These are phyloP conservation scores for Tetrapyrgos nigripes DNA, from an alignment of 1,284 basidiomycete species.

Conservation along the genomic window DNA sequence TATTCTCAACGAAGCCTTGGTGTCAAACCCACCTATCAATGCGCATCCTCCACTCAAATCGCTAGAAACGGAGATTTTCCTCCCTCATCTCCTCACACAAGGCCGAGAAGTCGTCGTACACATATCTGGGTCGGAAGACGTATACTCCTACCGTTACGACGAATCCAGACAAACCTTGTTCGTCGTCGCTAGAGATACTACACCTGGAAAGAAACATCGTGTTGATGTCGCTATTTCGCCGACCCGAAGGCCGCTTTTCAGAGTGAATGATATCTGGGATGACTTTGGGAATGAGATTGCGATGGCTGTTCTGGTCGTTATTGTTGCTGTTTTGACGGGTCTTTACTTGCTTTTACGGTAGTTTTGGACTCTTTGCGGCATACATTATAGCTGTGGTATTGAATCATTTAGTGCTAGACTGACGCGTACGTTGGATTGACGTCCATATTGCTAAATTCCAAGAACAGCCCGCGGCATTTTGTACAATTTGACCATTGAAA, in stretches of 20 bases:
- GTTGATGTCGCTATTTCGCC: conserved; percentile 60
- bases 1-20: conserved; percentile 12
- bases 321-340: background rate
- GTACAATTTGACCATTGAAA: too few species aligned
- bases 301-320: background rate
- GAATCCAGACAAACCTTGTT: conserved; percentile 70
- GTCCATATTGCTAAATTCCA: too few species aligned
- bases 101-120: conserved; percentile 59
- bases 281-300: conserved; percentile 54
- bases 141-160: conserved; percentile 58
- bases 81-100: conserved; percentile 68
- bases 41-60: conserved; percentile 49
- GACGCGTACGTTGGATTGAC: too few species aligned
- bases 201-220: conserved; percentile 50
- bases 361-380: background rate
- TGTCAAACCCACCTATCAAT: conserved; percentile 47
- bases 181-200: conserved; percentile 54
- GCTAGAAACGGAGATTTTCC: conserved; percentile 80
- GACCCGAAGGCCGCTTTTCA: conserved; percentile 50
- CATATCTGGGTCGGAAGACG: conserved; percentile 54
- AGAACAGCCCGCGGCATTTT: too few species aligned
- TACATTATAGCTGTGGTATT: too few species aligned
- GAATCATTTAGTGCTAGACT: too few species aligned
- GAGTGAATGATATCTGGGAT: conserved; percentile 66
- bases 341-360: background rate